Evolutionary conservation across 2,329 filamentous ascomycete genomes (phyloP).

Genomic region (Sarocladium strictum): DNA sequence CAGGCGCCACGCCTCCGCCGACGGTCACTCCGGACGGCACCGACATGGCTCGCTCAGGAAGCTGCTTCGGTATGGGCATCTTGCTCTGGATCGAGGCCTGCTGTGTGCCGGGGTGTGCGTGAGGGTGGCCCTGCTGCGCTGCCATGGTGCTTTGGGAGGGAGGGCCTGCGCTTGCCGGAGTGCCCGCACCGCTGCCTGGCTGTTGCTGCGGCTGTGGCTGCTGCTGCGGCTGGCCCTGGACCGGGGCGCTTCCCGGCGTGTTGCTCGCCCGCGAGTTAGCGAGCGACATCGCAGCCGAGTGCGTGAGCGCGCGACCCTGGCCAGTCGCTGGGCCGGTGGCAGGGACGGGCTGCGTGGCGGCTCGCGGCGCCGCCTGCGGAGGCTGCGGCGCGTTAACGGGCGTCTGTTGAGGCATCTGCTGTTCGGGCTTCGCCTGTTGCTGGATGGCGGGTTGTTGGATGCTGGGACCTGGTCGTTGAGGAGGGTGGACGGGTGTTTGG

Average conservation of each 20-base stretch:
- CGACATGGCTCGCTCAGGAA: conserved; percentile 61
- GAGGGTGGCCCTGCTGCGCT: conserved; percentile 34
- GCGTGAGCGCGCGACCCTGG: conserved; percentile 11
- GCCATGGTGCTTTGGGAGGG: conserved; percentile 12
- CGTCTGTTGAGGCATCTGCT: background rate
- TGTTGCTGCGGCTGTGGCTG: conserved; percentile 17
- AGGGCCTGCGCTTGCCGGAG: conserved; percentile 17
- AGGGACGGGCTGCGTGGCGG: conserved; percentile 3
- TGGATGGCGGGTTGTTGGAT: conserved; percentile 4
- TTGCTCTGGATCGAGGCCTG: conserved; percentile 47
- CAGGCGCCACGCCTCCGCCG: conserved; percentile 50
- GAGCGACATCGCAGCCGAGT: conserved; percentile 12
- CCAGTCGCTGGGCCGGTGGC: conserved; percentile 9
- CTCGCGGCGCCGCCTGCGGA: background rate
- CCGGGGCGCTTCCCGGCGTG: conserved; percentile 6
- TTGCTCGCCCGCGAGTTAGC: conserved; percentile 11
- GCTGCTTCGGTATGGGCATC: conserved; percentile 76
- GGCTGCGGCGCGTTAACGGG: background rate
- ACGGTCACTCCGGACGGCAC: conserved; percentile 70
- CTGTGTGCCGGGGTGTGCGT: conserved; percentile 41
- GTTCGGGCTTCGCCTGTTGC: background rate
- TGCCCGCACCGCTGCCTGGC: conserved; percentile 14
- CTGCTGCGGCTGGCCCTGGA: conserved; percentile 17
- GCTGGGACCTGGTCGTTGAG: conserved; percentile 6
- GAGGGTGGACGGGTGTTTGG: conserved; percentile 7